Evolutionary conservation across 805 yeast genomes (phyloP), one percentile per base, ranked within the genome.

Genomic region (Kluyveromyces starmeri): DNA sequence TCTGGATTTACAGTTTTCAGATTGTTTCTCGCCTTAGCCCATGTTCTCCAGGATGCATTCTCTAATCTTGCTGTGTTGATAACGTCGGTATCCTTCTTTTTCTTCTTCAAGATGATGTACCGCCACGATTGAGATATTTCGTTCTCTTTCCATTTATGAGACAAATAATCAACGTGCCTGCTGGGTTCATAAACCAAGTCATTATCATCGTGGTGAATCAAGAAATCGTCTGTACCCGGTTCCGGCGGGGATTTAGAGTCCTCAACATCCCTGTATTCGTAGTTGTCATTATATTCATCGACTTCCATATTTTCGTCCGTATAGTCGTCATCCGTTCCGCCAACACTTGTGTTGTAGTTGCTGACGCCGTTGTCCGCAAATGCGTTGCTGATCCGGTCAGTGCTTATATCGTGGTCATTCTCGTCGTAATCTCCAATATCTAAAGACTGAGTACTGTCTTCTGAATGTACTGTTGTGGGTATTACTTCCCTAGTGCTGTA

Each of bases 41-140:
- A 92, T 4, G 96, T 92, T 58, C 98, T 72, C 98, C 98, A 89
- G 35, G 89, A 75, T 1, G 97, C 97, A 53, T 83, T 83, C 53
- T 83, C 94, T 34, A 83, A 63, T 39, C 94, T 63, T 3, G 83
- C 94, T 45, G 75, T 75, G 64, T 75, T 77, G 25, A 95, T 94
- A 41, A 83, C 81, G 51, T 83, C 89, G 42, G 49, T 45, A 25
- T 51, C 55, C 21, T 51, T 50, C 43, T 53, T 56, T 39, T 83
- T 83, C 29, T 94, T 72, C 47, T 82, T 76, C 42, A 75, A 61
- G 27, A 85, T 86, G 38, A 92, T 81, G 55, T 92, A 92, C 45
- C 95, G 70, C 99, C 99, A 92, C 20, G 96, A 84, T 43, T 83
- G 83, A 9, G 94, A 83, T 20, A 92, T 83, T 54, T 92, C 98